A percentile compares a stretch with the other conserved stretches of the same genome.
phyloP scores from a whole-genome alignment of 306 rosid genomes.

The Gleditsia sinensis region DNA sequence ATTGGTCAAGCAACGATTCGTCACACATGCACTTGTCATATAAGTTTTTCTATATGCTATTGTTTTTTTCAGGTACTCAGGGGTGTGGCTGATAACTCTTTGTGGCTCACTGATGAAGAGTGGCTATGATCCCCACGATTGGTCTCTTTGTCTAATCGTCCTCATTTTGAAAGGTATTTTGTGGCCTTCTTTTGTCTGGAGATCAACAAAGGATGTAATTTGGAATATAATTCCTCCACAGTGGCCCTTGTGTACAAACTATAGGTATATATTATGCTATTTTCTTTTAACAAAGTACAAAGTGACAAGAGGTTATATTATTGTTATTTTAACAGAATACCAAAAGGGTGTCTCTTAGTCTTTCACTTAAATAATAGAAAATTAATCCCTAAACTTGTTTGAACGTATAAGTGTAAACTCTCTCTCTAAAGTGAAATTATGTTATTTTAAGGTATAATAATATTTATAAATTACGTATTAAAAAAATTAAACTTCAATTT shows the following conservation, averaged over 20 bases:
- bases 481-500: too few relatives aligned
- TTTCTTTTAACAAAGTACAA: neutral
- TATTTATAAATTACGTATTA: too few relatives aligned
- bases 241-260: conserved; percentile 21
- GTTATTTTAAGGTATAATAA: too few relatives aligned
- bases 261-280: neutral
- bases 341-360: too few relatives aligned
- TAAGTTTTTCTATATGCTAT: conserved; percentile 21
- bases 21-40: too few relatives aligned
- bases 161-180: conserved; percentile 46
- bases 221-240: conserved; percentile 9
- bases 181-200: conserved; percentile 53
- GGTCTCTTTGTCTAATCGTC: conserved; percentile 46
- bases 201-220: conserved; percentile 47
- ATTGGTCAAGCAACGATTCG: too few relatives aligned
- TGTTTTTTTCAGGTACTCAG: conserved; percentile 61
- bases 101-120: conserved; percentile 47
- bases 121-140: conserved; percentile 56
- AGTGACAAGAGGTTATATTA: too few relatives aligned
- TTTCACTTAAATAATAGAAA: too few relatives aligned
- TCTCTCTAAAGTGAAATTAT: too few relatives aligned
- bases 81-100: conserved; percentile 77
- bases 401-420: too few relatives aligned
- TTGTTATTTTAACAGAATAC: too few relatives aligned
- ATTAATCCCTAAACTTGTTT: too few relatives aligned